Conservation (phyloP, 179 eudicot genomes). For the Beta macrorhiza region DNA sequence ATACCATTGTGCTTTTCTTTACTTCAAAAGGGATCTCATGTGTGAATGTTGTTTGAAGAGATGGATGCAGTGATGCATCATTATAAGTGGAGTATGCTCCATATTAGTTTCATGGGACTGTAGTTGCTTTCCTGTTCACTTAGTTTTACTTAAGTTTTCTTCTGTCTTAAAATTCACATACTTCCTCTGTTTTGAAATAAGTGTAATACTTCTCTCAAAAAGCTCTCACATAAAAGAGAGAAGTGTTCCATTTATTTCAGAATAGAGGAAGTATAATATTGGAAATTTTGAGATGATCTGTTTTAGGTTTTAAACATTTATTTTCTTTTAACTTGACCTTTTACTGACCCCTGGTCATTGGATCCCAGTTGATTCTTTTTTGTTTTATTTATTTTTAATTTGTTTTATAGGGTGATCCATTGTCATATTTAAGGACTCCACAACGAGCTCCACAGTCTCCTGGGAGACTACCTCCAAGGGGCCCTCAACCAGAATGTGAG, state of each 20-base stretch:
- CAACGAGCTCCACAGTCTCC: constrained; percentile 71
- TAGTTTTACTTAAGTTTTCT: background rate
- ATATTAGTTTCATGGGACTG: background rate
- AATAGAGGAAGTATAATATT: too few relatives aligned
- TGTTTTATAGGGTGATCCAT: constrained; percentile 36
- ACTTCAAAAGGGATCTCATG: background rate
- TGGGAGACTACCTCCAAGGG: constrained; percentile 78
- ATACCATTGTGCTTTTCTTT: background rate
- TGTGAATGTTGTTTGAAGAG: too few relatives aligned
- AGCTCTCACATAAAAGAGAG: too few relatives aligned
- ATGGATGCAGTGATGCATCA: too few relatives aligned
- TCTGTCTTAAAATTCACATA: background rate
- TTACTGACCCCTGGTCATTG: background rate
- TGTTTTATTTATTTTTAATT: constrained; percentile 2
- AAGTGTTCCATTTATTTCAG: too few relatives aligned
- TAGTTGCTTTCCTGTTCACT: background rate
- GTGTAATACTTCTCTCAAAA: too few relatives aligned
- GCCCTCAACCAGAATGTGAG: constrained; percentile 68
- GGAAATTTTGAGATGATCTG: too few relatives aligned
- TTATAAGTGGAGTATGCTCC: too few relatives aligned
- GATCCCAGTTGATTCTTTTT: background rate
- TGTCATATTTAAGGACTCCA: constrained; percentile 56
- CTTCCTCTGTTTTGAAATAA: too few relatives aligned
- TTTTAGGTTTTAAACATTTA: too few relatives aligned
- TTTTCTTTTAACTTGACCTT: background rate